Evolutionary conservation across 257 asterid genomes (phyloP), one percentile per base, ranked within the genome.

Genomic region (Solanum etuberosum): DNA sequence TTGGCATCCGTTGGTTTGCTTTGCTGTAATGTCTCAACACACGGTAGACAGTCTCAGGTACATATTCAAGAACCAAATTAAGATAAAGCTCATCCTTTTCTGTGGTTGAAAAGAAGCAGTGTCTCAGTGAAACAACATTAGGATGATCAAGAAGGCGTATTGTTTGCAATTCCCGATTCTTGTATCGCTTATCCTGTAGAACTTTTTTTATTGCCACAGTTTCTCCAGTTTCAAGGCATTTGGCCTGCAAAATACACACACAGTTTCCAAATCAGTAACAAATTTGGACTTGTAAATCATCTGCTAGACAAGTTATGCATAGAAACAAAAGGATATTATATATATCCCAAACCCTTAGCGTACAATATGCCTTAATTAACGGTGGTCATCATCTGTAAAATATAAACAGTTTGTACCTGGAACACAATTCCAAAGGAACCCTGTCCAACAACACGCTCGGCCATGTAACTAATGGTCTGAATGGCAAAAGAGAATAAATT

Each of bases 361-460:
- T 13, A 61, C 20, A 38, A 23, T 84, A 68, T 27, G 38, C 54
- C 54, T 37, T 29, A 40, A 38, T 9, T 25, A 43, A 43, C 1
- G 6, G 40, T 25, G 59, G 31, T 37, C 21, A 46, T 54, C 65
- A 76, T 34, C 48, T 51, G 85, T 29, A 43, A 61, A 21, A 18
- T 32, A 35, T 87, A 32, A 81, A 34, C 37, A 63, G 18, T 67
- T 59, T 54, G 40, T 91, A 94, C 97, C 97, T 94, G 97, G 88
- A 92, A 93, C 83, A 94, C 97, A 73, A 94, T 83, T 43, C 97
- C 97, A 87, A 94, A 94, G 71, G 97, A 93, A 73, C 97, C 97
- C 46, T 93, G 92, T 76, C 97, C 97, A 68, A 92, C 94, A 71
- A 92, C 95, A 54, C 96, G 92, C 90, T 93, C 96, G 37, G 96